These are phyloP conservation scores for Globisporangium orthogonon DNA, from an alignment of 352 stramenopile species.

Conservation along the genomic window DNA sequence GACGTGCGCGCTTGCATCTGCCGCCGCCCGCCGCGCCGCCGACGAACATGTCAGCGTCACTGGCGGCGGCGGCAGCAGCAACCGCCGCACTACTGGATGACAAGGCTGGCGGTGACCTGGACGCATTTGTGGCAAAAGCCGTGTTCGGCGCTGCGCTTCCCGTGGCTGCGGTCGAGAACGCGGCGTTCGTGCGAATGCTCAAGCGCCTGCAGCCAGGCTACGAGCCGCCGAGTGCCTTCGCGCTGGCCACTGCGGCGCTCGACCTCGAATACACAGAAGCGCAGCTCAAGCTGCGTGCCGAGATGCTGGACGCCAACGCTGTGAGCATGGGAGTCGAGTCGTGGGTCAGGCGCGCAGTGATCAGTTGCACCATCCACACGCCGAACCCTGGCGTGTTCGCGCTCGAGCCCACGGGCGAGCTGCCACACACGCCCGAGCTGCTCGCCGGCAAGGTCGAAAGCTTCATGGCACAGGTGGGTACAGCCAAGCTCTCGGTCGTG, in stretches of 20 bases:
- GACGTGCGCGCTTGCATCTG: slow-evolving; percentile 10
- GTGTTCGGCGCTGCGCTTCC: slow-evolving; percentile 46
- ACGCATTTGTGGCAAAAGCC: slow-evolving; percentile 50
- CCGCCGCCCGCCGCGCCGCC: slow-evolving; percentile 10
- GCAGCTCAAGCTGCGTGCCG: slow-evolving; percentile 47
- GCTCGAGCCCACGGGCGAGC: slow-evolving; percentile 51
- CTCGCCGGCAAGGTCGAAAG: slow-evolving; percentile 54
- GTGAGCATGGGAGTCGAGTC: slow-evolving; percentile 56
- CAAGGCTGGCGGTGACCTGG: slow-evolving; percentile 41
- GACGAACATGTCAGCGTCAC: background rate
- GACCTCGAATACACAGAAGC: slow-evolving; percentile 59
- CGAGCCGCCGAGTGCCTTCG: slow-evolving; percentile 39
- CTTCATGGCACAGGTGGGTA: slow-evolving; percentile 52
- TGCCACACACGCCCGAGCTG: slow-evolving; percentile 34
- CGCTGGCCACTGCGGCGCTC: slow-evolving; percentile 40
- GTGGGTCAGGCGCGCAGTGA: slow-evolving; percentile 41
- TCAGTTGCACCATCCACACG: slow-evolving; percentile 55
- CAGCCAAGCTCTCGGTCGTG: slow-evolving; percentile 43
- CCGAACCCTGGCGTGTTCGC: slow-evolving; percentile 42
- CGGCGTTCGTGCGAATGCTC: slow-evolving; percentile 53
- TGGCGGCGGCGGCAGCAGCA: background rate
- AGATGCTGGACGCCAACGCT: slow-evolving; percentile 38
- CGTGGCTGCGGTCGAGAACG: slow-evolving; percentile 48
- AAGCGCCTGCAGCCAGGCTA: slow-evolving; percentile 51
- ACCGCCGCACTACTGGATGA: slow-evolving; percentile 22